Base-by-base conservation (phyloP, 2,329 filamentous ascomycete species). In the Cordyceps cicadae region DNA sequence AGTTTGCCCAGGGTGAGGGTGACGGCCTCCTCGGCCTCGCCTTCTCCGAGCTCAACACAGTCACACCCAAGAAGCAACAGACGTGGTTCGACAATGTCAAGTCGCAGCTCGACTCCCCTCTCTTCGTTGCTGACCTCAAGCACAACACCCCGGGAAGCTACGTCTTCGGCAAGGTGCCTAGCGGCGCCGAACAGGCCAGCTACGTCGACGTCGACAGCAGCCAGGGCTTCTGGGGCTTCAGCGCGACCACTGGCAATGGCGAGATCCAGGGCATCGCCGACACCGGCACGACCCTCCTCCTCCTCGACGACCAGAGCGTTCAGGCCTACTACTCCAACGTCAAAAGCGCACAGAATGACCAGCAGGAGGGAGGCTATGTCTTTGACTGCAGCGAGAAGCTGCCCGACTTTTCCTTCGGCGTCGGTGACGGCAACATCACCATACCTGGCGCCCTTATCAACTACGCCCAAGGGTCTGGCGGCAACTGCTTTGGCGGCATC, bases 101-200 rank as follows among this genome's bases (percentile, higher is more conserved):
- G 26, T 37, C 62, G 0, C 60, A 58, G 39, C 64, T 72, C 3
- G 61, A 64, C n/a, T 37, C 58, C 0, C 59, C 63, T 1, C 74
- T 92, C 46, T 88, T 92, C 74, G 89, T 88, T 0, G 87, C 86
- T 26, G 81, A 88, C 63, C 77, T 93, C 51, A 82, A 83, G 67
- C 79, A 82, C 64, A 50, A 82, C 76, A 62, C 88, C 84, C 76
- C 80, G 41, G 85, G 81, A 56, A 77, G 78, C 43, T 83, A 86
- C 72, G 85, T 89, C 41, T 75, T 76, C 74, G 83, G 87, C 64
- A 83, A 88, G 74, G 69, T 68, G 46, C 71, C 72, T 68, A 68
- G 84, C 66, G 85, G 83, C 76, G 82, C 76, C 4, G 84, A 84
- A 52, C 64, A 72, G 6, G 79, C 92, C 67, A 73, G 79, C 26